These are phyloP conservation scores for Ophiostoma quercus DNA, from an alignment of 2,329 filamentous ascomycete genomes.

Conservation along the genomic window DNA sequence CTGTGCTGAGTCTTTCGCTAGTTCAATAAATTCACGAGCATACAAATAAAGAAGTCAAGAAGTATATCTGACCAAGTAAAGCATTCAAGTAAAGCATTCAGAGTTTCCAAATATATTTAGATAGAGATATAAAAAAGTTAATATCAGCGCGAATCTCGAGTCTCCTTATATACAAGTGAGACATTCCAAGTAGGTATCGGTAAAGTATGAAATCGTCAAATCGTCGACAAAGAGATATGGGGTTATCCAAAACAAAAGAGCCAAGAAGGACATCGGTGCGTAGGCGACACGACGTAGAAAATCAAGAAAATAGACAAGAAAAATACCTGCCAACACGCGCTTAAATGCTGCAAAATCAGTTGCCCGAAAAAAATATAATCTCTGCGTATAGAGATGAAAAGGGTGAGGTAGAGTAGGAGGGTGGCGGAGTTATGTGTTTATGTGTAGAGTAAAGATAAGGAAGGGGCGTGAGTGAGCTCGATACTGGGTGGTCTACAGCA, in stretches of 20 bases:
- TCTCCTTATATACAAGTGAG: constrained; percentile 4
- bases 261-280: neutral
- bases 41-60: neutral
- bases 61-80: neutral
- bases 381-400: neutral
- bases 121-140: neutral
- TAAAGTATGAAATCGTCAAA: constrained; percentile 4
- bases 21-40: neutral
- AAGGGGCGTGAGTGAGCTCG: neutral
- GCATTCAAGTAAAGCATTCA: neutral
- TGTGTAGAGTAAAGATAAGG: neutral
- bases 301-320: neutral
- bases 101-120: neutral
- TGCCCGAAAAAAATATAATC: constrained; percentile 1
- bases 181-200: constrained; percentile 7
- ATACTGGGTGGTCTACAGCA: neutral
- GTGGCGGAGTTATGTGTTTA: no score
- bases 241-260: constrained; percentile 11
- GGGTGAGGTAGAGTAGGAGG: neutral
- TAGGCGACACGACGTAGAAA: constrained; percentile 10
- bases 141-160: neutral
- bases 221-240: constrained; percentile 15
- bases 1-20: constrained; percentile 36
- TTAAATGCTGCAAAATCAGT: constrained; percentile 10
- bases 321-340: neutral